Percentiles rank a stretch among this genome's conserved stretches.
phyloP scores from a whole-genome alignment of 2,329 filamentous ascomycete species.

The Chaetothyriales sp. region DNA sequence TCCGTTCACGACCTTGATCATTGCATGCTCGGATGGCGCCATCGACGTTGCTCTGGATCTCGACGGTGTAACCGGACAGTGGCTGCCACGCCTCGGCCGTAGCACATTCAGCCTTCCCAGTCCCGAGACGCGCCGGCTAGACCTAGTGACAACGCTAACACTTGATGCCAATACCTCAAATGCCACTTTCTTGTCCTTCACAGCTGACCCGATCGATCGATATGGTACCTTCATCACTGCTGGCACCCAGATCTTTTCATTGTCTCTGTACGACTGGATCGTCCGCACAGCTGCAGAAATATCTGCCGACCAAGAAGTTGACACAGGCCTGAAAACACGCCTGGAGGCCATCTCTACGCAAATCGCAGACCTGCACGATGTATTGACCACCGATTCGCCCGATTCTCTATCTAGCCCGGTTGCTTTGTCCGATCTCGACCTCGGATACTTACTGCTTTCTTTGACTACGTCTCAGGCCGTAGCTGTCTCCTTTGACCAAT shows the following conservation, averaged over 20 bases:
- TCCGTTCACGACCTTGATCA: constrained; percentile 42
- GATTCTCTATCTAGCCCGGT: neutral
- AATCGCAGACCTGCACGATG: constrained; percentile 33
- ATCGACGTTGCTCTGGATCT: constrained; percentile 47
- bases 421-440: constrained; percentile 32
- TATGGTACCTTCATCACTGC: constrained; percentile 47
- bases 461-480: constrained; percentile 33
- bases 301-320: constrained; percentile 19
- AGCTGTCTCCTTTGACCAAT: constrained; percentile 38
- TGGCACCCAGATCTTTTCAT: constrained; percentile 36
- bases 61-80: constrained; percentile 47
- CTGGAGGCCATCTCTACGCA: constrained; percentile 39
- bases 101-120: constrained; percentile 28
- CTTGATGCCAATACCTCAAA: constrained; percentile 23
- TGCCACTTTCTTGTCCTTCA: constrained; percentile 26
- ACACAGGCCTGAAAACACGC: constrained; percentile 41
- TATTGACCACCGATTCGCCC: constrained; percentile 21
- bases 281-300: constrained; percentile 42
- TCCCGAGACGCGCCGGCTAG: constrained; percentile 23
- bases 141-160: constrained; percentile 31
- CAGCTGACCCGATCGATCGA: constrained; percentile 37
- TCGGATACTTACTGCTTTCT: constrained; percentile 44
- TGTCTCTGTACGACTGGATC: constrained; percentile 44
- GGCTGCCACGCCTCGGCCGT: constrained; percentile 38
- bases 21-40: constrained; percentile 40